Percentiles rank a stretch among this genome's conserved stretches.
These are phyloP conservation scores for Ustilago loliicola DNA, from an alignment of 1,284 basidiomycete species.

Conservation along the genomic window DNA sequence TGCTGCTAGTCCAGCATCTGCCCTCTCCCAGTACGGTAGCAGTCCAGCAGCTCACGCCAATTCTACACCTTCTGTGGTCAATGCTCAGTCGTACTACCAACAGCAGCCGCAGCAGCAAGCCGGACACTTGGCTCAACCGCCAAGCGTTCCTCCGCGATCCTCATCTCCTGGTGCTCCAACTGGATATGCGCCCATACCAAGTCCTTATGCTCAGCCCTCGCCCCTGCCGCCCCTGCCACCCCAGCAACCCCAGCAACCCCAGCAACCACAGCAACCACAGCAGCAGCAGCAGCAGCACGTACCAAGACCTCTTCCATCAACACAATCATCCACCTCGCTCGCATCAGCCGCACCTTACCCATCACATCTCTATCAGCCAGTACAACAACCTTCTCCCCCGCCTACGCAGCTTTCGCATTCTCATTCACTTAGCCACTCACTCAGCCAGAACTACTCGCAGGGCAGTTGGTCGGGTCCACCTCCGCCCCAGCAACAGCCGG, in stretches of 20 bases:
- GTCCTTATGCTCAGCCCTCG: conserved; percentile 32
- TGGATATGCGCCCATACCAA: conserved; percentile 37
- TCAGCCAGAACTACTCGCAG: conserved; percentile 26
- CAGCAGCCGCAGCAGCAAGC: conserved; percentile 18
- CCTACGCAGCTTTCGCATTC: conserved; percentile 18
- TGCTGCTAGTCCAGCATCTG: conserved; percentile 33
- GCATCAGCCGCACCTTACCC: conserved; percentile 24
- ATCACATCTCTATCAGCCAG: conserved; percentile 37
- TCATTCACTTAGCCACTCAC: conserved; percentile 18
- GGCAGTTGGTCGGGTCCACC: conserved; percentile 31
- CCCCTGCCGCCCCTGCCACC: conserved; percentile 9
- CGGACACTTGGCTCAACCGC: conserved; percentile 27
- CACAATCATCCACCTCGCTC: conserved; percentile 27
- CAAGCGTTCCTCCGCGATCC: conserved; percentile 27
- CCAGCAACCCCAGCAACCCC: neutral
- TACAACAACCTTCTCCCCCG: conserved; percentile 38
- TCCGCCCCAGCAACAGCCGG: conserved; percentile 12
- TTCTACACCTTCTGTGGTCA: conserved; percentile 44
- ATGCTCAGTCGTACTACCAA: conserved; percentile 51
- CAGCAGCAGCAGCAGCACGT: conserved; percentile 18
- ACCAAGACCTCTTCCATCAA: conserved; percentile 43
- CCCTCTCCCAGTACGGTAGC: conserved; percentile 38
- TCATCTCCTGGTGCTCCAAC: conserved; percentile 33
- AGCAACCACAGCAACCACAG: neutral
- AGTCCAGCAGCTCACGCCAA: conserved; percentile 17